phyloP scores from a whole-genome alignment of 2,329 filamentous ascomycete genomes.

The Colletotrichum orbiculare region DNA sequence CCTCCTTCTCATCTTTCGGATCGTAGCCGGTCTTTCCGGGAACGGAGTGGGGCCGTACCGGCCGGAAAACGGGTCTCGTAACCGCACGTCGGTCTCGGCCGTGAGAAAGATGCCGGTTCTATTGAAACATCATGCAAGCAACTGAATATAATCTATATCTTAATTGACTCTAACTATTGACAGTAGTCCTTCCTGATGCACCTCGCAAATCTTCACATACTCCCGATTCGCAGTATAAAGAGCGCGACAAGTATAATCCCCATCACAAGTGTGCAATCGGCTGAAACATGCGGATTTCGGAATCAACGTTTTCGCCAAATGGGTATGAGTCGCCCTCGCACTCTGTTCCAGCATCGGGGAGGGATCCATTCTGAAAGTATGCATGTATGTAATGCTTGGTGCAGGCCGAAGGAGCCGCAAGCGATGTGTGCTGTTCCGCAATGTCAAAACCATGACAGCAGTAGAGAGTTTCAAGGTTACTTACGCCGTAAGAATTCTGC shows the following conservation, averaged over 20 bases:
- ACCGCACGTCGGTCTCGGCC: too few species aligned
- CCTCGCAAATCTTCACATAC: too few species aligned
- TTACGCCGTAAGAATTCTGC: slow-evolving; percentile 63
- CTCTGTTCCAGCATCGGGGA: slow-evolving; percentile 56
- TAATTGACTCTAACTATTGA: too few species aligned
- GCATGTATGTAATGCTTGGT: slow-evolving; percentile 52
- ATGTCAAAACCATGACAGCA: neutral
- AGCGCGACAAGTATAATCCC: neutral
- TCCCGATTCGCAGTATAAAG: neutral
- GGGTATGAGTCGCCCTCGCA: slow-evolving; percentile 59
- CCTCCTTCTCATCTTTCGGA: too few species aligned
- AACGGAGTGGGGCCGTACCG: too few species aligned
- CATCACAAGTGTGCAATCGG: neutral
- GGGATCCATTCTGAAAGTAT: slow-evolving; percentile 58
- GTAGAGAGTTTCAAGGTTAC: slow-evolving; percentile 34
- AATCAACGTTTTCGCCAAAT: slow-evolving; percentile 44
- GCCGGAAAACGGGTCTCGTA: too few species aligned
- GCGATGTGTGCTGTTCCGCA: slow-evolving; percentile 58
- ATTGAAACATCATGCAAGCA: too few species aligned
- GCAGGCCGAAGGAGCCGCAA: slow-evolving; percentile 57
- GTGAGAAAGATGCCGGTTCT: too few species aligned
- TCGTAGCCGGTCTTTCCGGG: too few species aligned
- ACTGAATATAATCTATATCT: too few species aligned
- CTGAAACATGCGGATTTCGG: neutral
- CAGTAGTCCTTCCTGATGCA: too few species aligned